Evolutionary conservation across 1,139 yeast genomes (phyloP).

Genomic region (Lodderomyces parapsilosis): DNA sequence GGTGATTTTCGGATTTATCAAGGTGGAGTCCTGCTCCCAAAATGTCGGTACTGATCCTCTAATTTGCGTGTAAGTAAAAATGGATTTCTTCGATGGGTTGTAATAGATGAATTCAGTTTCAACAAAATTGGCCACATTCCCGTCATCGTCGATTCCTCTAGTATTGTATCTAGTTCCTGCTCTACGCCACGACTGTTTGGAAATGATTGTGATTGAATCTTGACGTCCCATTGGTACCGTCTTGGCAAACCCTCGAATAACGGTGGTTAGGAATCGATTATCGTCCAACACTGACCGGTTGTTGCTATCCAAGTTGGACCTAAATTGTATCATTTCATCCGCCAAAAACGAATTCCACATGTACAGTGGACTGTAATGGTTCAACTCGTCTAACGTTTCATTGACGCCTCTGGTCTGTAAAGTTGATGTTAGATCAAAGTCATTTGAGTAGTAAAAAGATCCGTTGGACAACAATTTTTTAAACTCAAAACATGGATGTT

Average conservation of each 20-base stretch:
- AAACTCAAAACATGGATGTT: slow-evolving; percentile 83
- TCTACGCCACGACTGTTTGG: slow-evolving; percentile 92
- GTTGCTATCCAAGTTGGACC: slow-evolving; percentile 64
- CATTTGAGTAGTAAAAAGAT: slow-evolving; percentile 87
- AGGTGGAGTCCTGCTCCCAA: slow-evolving; percentile 95
- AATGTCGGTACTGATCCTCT: slow-evolving; percentile 95
- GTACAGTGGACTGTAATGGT: slow-evolving; percentile 73
- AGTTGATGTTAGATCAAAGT: slow-evolving; percentile 84
- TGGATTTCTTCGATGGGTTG: slow-evolving; percentile 40
- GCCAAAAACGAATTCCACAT: slow-evolving; percentile 97
- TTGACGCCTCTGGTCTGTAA: slow-evolving; percentile 70
- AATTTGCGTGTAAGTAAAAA: slow-evolving; percentile 79
- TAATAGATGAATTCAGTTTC: slow-evolving; percentile 84
- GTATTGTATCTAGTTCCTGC: slow-evolving; percentile 96
- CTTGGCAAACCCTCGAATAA: slow-evolving; percentile 91
- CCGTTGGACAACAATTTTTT: slow-evolving; percentile 80
- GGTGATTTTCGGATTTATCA: slow-evolving; percentile 81
- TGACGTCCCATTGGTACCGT: slow-evolving; percentile 54
- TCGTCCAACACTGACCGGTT: slow-evolving; percentile 63
- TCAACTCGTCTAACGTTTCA: slow-evolving; percentile 27
- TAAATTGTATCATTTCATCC: slow-evolving; percentile 73
- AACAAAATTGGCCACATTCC: slow-evolving; percentile 93
- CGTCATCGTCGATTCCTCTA: slow-evolving; percentile 94
- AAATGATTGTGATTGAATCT: slow-evolving; percentile 74
- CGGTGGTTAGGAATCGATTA: slow-evolving; percentile 83